Conservation (phyloP, 495 filamentous ascomycete species). For the Penicillium tannophilum region DNA sequence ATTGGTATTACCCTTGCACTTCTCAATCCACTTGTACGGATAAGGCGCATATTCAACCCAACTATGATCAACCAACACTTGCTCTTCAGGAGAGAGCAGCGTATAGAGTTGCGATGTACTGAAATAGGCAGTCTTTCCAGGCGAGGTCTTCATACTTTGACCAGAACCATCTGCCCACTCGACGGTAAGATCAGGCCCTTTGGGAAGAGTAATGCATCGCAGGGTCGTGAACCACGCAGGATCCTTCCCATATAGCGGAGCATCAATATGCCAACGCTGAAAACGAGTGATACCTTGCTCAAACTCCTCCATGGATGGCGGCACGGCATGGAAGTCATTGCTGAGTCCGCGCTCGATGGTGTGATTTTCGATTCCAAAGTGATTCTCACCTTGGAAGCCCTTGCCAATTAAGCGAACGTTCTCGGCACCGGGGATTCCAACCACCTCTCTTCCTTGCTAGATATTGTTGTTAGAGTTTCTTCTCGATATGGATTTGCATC, state of each 20-base stretch:
- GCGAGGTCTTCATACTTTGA: constrained; percentile 19
- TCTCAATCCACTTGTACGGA: constrained; percentile 42
- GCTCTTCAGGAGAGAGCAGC: constrained; percentile 40
- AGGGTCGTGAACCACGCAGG: constrained; percentile 46
- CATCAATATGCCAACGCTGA: constrained; percentile 48
- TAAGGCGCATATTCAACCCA: constrained; percentile 47
- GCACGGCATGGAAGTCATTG: constrained; percentile 37
- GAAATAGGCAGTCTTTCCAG: background rate
- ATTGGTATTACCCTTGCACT: constrained; percentile 37
- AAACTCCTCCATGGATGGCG: constrained; percentile 13
- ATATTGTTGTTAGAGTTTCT: background rate
- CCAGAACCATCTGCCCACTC: constrained; percentile 44
- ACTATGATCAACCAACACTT: constrained; percentile 38
- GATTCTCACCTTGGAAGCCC: constrained; percentile 45
- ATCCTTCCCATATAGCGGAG: constrained; percentile 43
- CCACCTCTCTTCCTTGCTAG: constrained; percentile 31
- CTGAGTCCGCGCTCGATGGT: constrained; percentile 31
- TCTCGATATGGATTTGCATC: background rate
- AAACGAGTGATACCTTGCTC: constrained; percentile 39
- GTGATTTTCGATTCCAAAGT: constrained; percentile 43
- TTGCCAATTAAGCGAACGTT: constrained; percentile 46
- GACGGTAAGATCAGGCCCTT: constrained; percentile 35
- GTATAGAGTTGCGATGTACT: constrained; percentile 21
- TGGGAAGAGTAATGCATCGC: constrained; percentile 38
- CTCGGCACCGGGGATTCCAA: constrained; percentile 44